Evolutionary conservation across 2,329 filamentous ascomycete species (phyloP).

Genomic region (Aureobasidium musti): DNA sequence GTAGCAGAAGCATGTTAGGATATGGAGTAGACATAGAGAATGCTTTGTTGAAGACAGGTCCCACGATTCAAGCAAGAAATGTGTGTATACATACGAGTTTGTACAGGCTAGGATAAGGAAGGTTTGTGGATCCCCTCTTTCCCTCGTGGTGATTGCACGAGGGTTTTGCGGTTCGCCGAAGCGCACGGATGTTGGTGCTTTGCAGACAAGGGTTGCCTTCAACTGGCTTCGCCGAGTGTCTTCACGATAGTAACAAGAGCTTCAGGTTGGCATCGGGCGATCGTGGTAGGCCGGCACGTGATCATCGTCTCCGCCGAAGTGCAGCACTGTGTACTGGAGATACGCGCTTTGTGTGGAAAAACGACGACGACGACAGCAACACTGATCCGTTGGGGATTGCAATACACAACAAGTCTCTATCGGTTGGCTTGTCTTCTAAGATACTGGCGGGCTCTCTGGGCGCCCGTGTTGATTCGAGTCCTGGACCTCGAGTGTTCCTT

Average conservation of each 20-base stretch:
- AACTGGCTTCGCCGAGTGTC: no score
- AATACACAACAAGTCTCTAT: not conserved
- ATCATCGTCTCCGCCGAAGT: no score
- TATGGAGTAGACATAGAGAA: not conserved
- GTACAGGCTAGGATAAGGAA: not conserved
- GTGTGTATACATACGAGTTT: not conserved
- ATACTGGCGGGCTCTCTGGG: slow-evolving; percentile 27
- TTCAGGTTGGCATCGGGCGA: no score
- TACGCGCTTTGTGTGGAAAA: slow-evolving; percentile 24
- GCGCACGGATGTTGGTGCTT: not conserved
- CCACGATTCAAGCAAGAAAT: not conserved
- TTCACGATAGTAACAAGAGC: no score
- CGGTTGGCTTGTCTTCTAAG: slow-evolving; percentile 5
- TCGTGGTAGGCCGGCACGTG: no score
- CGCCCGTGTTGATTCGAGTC: slow-evolving; percentile 7
- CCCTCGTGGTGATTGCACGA: not conserved
- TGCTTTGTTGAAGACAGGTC: not conserved
- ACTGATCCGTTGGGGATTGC: not conserved
- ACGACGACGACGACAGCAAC: slow-evolving; percentile 11
- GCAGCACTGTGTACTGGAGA: not conserved
- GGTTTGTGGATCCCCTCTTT: not conserved
- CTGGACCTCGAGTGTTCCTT: not conserved
- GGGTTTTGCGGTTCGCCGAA: not conserved
- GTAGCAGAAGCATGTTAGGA: not conserved
- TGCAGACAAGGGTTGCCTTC: no score